Percentiles rank a stretch among this genome's conserved stretches.
phyloP scores from a whole-genome alignment of 306 rosid genomes.

The Arachis hypogaea region DNA sequence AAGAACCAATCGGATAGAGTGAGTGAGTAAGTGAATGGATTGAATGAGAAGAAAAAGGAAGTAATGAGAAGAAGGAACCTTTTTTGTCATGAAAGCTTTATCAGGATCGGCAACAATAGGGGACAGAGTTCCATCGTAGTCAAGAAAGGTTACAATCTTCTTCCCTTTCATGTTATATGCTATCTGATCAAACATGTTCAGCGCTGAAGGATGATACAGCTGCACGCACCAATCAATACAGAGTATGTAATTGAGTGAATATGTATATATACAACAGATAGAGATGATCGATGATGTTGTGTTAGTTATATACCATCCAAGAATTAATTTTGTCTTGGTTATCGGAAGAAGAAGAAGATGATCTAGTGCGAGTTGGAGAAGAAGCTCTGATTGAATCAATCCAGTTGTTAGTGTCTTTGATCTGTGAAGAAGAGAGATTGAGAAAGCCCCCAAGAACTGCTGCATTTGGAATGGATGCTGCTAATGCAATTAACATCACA shows the following conservation, averaged over 20 bases:
- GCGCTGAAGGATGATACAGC: slow-evolving; percentile 82
- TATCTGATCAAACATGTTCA: slow-evolving; percentile 66
- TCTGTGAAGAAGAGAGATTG: no score
- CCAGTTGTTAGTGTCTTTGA: slow-evolving; percentile 55
- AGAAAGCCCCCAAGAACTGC: slow-evolving; percentile 47
- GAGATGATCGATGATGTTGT: no score
- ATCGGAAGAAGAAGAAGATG: slow-evolving; percentile 40
- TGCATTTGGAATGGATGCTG: slow-evolving; percentile 44
- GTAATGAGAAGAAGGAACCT: slow-evolving; percentile 47
- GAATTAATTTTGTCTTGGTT: slow-evolving; percentile 45
- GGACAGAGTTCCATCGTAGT: slow-evolving; percentile 95
- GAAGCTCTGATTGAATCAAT: slow-evolving; percentile 90
- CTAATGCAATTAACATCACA: slow-evolving; percentile 43
- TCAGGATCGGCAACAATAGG: slow-evolving; percentile 93
- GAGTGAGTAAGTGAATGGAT: no score
- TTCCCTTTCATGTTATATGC: slow-evolving; percentile 60
- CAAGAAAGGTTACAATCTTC: slow-evolving; percentile 78
- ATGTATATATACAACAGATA: not conserved
- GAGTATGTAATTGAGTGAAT: no score
- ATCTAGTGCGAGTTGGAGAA: slow-evolving; percentile 69
- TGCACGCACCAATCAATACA: slow-evolving; percentile 31
- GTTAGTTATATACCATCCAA: slow-evolving; percentile 59
- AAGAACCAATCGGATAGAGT: not conserved
- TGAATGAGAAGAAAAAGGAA: no score
- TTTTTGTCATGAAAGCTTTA: slow-evolving; percentile 78